Conservation (phyloP, 73 alveolate genomes). For the Halteria grandinella region DNA sequence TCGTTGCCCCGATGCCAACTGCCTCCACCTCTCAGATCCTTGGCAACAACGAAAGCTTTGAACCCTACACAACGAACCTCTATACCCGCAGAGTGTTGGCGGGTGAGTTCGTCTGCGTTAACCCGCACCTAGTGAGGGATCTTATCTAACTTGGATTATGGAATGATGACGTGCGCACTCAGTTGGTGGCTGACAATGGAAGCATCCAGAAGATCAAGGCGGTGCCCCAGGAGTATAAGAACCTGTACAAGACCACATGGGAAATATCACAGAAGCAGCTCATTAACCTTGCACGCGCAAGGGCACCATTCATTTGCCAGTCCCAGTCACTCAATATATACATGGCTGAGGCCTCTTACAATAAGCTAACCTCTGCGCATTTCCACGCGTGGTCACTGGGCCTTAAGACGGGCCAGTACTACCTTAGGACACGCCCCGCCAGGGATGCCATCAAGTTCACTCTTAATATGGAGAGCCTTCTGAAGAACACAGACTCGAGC, state of each 20-base stretch:
- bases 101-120: constrained; percentile 92
- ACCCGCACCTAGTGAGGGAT: constrained; percentile 94
- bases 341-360: constrained; percentile 77
- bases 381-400: constrained; percentile 94
- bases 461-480: constrained; percentile 82
- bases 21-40: constrained; percentile 94
- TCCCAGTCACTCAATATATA: constrained; percentile 73
- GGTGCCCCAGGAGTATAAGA: constrained; percentile 82
- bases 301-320: constrained; percentile 87
- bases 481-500: constrained; percentile 8
- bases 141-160: constrained; percentile 84
- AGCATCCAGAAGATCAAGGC: constrained; percentile 78
- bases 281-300: constrained; percentile 86
- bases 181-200: constrained; percentile 85
- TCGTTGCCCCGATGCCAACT: constrained; percentile 99
- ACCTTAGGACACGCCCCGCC: constrained; percentile 92
- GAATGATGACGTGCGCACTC: constrained; percentile 81
- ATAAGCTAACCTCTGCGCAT: constrained; percentile 86
- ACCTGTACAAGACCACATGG: constrained; percentile 95
- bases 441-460: constrained; percentile 97
- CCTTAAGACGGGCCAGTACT: constrained; percentile 91
- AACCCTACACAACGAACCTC: constrained; percentile 94
- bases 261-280: constrained; percentile 90
- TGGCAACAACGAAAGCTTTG: constrained; percentile 94
- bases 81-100: constrained; percentile 95